Base-by-base conservation (phyloP, 495 filamentous ascomycete genomes). In the Penicillium maclennaniae region DNA sequence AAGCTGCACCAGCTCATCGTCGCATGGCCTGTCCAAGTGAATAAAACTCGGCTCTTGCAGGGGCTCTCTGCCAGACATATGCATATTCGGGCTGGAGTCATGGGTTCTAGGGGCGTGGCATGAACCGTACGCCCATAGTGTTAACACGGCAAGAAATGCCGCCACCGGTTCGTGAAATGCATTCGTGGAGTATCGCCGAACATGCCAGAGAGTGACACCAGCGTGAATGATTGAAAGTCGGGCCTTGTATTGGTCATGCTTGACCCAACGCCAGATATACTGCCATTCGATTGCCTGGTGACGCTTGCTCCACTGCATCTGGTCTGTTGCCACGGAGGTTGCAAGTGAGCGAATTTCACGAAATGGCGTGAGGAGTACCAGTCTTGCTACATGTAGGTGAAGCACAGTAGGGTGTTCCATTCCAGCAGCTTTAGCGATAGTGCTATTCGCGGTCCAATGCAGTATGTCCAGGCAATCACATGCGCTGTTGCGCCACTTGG, bases 401-500 rank as follows among this genome's bases (percentile, higher is more conserved):
- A 79, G 49, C 1, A 81, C 69, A 9, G 75, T 79, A 6, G 79
- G 74, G 49, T 78, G 77, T 49, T 80, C 79, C 31, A 75, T 59
- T 10, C 78, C 79, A 15, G 65, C 67, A 19, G 73, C 70, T 54
- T 70, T 71, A 1, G 72, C 69, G 25, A 77, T 71, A 5, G 70
- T 67, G 39, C 63, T 69, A 47, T 80, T 80, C 17, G 78, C 77
- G 15, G 69, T 68, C 79, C 79, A 82, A 50, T 82, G 79, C 9
- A 82, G 67, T 19, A 80, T 75, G 51, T 82, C 79, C 15, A 82
- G 52, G 44, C 72, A 77, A 55, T 82, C 79, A 43, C 79, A 81
- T 17, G 76, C 70, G 43, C 76, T 75, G 55, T 82, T 82, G 25
- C 77, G 71, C 79, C 79, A 82, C 49, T 78, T 79, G 4, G 77